Base-by-base conservation (phyloP, 2,329 filamentous ascomycete species). In the Paraphoma sp. region DNA sequence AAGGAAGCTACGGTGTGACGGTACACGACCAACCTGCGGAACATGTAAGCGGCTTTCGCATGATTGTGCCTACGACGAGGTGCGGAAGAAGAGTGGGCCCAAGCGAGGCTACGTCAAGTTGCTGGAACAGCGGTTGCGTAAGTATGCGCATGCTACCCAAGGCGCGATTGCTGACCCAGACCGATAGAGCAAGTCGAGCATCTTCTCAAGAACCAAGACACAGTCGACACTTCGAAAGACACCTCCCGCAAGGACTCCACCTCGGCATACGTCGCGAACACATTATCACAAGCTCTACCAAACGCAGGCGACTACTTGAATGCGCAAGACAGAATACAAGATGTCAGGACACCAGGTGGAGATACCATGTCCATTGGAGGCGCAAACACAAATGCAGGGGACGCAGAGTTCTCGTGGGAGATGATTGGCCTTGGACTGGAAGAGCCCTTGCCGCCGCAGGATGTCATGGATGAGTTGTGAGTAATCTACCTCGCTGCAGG, bases 61-160 rank as follows among this genome's bases (percentile, higher is more conserved):
- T 77, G 86, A 89, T 53, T 97, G 93, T 79, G 88, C 90, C 59
- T 97, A 97, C 73, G 93, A 97, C 73, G 93, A 97, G 80, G 89
- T 94, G 68, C 87, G 93, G 74, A 91, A 92, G 79, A 97, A 97
- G 86, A 96, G 93, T 75, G 93, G 93, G 2, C 93, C 93, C 2
- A 97, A 97, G 81, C 86, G 93, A 73, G 93, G 93, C 68, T 97
- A 97, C 74, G 93, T 97, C 59, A 97, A 97, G 82, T 89, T 93
- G 57, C 80, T 98, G 66, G 95, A 98, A 78, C 93, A 96, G 75
- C 87, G 95, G 75, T 80, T 99, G 71, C 93, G 93, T 96, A 83
- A 80, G 90, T 80, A 11, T 48, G 50, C 44, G 53, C 43, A 55
- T 41, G 23, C 41, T 46, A 29, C 44, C 17, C 28, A 4, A 29